These are phyloP conservation scores for Apiospora arundinis DNA, from an alignment of 2,329 filamentous ascomycete genomes.

Conservation along the genomic window DNA sequence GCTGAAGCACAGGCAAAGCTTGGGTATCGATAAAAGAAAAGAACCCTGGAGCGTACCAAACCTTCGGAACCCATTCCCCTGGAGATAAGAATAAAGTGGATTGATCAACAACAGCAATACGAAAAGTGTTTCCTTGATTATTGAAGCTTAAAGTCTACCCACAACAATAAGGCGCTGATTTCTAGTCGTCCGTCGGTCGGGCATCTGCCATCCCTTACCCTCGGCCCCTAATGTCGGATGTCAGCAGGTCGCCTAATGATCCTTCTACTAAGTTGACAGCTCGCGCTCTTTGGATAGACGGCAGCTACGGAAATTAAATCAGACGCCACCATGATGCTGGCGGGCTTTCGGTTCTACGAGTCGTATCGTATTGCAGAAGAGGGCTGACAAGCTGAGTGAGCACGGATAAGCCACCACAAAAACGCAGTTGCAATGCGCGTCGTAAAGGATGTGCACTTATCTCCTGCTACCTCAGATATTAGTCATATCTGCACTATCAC, in stretches of 20 bases:
- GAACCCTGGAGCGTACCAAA: background rate
- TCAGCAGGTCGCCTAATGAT: background rate
- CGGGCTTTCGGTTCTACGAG: background rate
- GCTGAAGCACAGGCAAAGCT: background rate
- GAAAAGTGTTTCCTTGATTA: background rate
- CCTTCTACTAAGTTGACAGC: background rate
- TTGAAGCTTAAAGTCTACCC: constrained; percentile 6
- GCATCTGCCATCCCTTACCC: background rate
- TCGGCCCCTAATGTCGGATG: background rate
- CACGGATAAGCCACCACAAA: background rate
- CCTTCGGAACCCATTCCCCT: background rate
- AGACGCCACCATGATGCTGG: background rate
- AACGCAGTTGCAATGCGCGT: background rate
- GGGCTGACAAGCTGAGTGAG: background rate
- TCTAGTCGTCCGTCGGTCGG: background rate
- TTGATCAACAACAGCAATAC: background rate
- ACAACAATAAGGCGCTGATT: background rate
- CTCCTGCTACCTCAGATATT: background rate
- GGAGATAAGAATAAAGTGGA: constrained; percentile 12
- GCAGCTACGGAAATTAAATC: constrained; percentile 17
- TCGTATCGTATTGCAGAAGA: background rate
- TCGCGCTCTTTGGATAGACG: background rate
- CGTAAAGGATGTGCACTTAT: background rate
- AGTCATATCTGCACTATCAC: background rate
- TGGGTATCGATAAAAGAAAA: background rate